phyloP scores from a whole-genome alignment of 2,329 filamentous ascomycete genomes.

The Colletotrichum sp. region DNA sequence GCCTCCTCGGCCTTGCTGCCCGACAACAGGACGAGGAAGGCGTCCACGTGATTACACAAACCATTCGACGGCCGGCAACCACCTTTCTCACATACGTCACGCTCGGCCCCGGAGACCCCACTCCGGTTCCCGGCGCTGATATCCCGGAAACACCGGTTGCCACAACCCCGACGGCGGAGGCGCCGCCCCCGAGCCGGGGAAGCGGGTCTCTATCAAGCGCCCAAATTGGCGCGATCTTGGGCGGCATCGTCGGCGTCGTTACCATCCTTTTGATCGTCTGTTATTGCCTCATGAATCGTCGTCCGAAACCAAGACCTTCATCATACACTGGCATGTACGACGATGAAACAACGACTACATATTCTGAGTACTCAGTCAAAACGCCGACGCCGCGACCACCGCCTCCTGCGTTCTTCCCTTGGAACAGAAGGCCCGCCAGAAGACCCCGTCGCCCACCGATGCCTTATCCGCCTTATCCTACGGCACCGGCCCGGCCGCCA shows the following conservation, averaged over 20 bases:
- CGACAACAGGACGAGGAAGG: constrained; percentile 1
- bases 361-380: neutral
- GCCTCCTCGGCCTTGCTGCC: neutral
- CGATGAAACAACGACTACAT: neutral
- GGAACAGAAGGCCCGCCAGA: neutral
- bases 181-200: constrained; percentile 6
- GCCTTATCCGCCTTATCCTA: neutral
- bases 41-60: constrained; percentile 37
- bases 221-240: constrained; percentile 47
- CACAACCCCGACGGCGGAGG: neutral
- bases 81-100: constrained; percentile 43
- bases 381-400: neutral
- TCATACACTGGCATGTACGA: neutral
- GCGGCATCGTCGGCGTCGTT: constrained; percentile 42
- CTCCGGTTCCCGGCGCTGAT: constrained; percentile 15
- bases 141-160: constrained; percentile 15
- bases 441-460: neutral
- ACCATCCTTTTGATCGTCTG: constrained; percentile 35
- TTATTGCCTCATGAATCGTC: constrained; percentile 29
- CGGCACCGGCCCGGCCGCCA: neutral
- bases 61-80: constrained; percentile 34
- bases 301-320: neutral
- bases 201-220: constrained; percentile 32
- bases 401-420: neutral
- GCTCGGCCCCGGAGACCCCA: constrained; percentile 22